These are phyloP conservation scores for Aspergillus taichungensis DNA, from an alignment of 495 filamentous ascomycete genomes.

Conservation along the genomic window DNA sequence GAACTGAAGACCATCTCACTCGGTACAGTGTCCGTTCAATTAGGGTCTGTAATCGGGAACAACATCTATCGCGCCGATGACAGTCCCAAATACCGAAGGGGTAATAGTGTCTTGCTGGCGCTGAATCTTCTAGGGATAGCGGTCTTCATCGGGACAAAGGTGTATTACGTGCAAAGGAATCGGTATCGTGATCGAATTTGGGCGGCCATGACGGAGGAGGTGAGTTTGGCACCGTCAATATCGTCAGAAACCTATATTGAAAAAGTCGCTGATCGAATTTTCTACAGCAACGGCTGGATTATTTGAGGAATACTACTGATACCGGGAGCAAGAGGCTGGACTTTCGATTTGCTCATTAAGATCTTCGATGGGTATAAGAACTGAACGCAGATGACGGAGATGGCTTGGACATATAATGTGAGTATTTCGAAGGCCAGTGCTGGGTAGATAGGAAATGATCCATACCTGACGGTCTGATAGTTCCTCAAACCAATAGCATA, in stretches of 20 bases:
- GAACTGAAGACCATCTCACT: neutral
- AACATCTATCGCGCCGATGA: slow-evolving; percentile 51
- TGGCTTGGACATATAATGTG: no score
- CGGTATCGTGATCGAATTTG: slow-evolving; percentile 19
- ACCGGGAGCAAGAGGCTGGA: slow-evolving; percentile 29
- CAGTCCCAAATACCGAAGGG: slow-evolving; percentile 39
- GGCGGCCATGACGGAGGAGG: slow-evolving; percentile 25
- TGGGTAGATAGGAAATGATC: no score
- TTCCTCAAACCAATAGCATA: no score
- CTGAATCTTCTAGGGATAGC: slow-evolving; percentile 35
- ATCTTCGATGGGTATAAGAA: no score
- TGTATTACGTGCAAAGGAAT: slow-evolving; percentile 29
- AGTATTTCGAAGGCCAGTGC: no score
- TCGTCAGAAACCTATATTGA: neutral
- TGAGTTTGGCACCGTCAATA: neutral
- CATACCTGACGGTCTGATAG: no score
- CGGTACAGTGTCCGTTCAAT: slow-evolving; percentile 30
- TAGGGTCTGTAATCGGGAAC: slow-evolving; percentile 39
- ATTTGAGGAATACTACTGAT: slow-evolving; percentile 20
- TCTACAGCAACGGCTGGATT: slow-evolving; percentile 11
- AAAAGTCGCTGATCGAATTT: neutral
- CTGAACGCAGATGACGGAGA: no score
- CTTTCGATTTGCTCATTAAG: slow-evolving; percentile 23
- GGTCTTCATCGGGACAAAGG: slow-evolving; percentile 22
- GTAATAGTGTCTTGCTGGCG: slow-evolving; percentile 40